phyloP scores from a whole-genome alignment of 305 asterid genomes.

The Fraxinus ornus region DNA sequence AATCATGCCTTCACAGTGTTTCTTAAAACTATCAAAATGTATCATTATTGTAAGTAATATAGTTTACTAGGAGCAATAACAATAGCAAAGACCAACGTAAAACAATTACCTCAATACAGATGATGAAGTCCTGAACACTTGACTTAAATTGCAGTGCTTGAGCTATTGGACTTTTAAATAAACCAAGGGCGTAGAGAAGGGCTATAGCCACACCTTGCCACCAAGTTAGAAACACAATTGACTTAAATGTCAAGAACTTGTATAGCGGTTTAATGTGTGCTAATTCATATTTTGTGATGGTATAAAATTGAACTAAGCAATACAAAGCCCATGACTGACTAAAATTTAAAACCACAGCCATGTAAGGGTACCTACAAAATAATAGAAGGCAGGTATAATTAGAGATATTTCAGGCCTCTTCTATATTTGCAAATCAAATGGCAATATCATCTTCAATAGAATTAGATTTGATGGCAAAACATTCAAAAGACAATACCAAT shows the following conservation, averaged over 20 bases:
- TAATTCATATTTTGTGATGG: conserved; percentile 83
- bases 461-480: conserved; percentile 1
- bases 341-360: conserved; percentile 91
- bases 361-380: conserved; percentile 75
- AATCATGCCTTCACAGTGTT: conserved; percentile 9
- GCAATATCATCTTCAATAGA: conserved; percentile 16
- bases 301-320: conserved; percentile 87
- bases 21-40: conserved; percentile 9
- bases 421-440: not conserved
- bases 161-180: conserved; percentile 78
- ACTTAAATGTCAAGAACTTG: conserved; percentile 92
- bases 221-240: conserved; percentile 97
- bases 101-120: conserved; percentile 90
- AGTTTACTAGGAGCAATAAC: not conserved
- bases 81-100: conserved; percentile 22
- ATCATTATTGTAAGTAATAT: not conserved
- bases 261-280: conserved; percentile 88
- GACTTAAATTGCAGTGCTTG: conserved; percentile 84
- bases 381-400: conserved; percentile 24
- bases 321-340: conserved; percentile 98
- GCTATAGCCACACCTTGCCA: conserved; percentile 99
- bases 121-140: conserved; percentile 85
- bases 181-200: conserved; percentile 69
- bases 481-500: not conserved
- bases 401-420: conserved; percentile 25